Evolutionary conservation across 2,329 filamentous ascomycete genomes (phyloP), one percentile per base, ranked within the genome.

Genomic region (Cryphonectria radicalis): DNA sequence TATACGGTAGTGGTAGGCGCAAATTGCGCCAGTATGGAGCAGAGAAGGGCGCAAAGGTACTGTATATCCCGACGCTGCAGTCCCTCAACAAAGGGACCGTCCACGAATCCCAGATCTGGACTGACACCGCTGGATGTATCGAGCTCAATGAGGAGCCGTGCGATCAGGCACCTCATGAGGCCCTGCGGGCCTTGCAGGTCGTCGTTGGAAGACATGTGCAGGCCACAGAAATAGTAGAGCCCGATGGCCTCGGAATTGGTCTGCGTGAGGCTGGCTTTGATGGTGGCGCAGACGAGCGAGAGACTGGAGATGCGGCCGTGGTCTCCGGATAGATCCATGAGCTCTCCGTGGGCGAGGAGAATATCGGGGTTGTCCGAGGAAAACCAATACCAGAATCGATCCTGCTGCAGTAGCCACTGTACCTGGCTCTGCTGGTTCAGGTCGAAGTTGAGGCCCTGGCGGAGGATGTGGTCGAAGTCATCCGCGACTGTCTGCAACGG

Each of bases 201-300:
- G 3, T 57, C 69, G 11, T 67, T 8, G 6, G 40, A 43, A 53
- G 53, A n/a, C 5, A 40, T 5, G 5, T 70, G 69, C 25, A 50
- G 63, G 1, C 69, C 69, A 28, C 69, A 70, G n/a, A 70, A 67
- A 32, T 63, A 67, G 63, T 70, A 66, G 14, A 70, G 42, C 25
- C 67, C 69, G 2, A 63, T 55, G 11, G 13, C 10, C 4, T 62
- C 4, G 5, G 63, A 35, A 22, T 19, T 50, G 14, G 28, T 55
- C 60, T 11, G 43, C 17, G 57, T n/a, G 57, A 63, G 32, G 6
- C 19, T 69, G 19, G 17, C 46, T 55, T 22, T 69, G 50, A 71
- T 32, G 25, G 32, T 55, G 14, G 62, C 62, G 14, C 53, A 69
- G 53, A 69, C 65, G 5, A 69, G 66, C 5, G 66, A 66, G 3